Percentiles rank a stretch among this genome's conserved stretches.
Evolutionary conservation across 257 asterid species (phyloP).

Genomic region (Linaria vulgaris): DNA sequence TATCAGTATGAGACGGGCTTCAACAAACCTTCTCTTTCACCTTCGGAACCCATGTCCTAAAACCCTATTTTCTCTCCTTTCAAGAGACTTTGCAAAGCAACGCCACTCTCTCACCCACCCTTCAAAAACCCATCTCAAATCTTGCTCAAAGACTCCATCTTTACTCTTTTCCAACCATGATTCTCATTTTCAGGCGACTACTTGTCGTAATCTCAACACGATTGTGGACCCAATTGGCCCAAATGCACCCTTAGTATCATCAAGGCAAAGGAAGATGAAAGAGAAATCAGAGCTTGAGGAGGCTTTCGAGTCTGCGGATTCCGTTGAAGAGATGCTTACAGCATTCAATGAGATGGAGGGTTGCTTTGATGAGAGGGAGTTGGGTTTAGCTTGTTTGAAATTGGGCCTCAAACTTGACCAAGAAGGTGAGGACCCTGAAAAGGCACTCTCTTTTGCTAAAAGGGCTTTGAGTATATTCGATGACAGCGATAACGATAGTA

Average conservation of each 20-base stretch:
- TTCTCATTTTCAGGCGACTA: slow-evolving; percentile 18
- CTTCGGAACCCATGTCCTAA: slow-evolving; percentile 40
- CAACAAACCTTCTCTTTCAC: slow-evolving; percentile 41
- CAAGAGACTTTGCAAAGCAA: slow-evolving; percentile 29
- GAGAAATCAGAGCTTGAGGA: slow-evolving; percentile 72
- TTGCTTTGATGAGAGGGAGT: slow-evolving; percentile 62
- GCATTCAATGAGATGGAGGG: slow-evolving; percentile 70
- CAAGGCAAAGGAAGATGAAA: slow-evolving; percentile 67
- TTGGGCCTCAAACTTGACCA: slow-evolving; percentile 81
- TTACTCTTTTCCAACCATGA: slow-evolving; percentile 34
- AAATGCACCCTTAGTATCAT: slow-evolving; percentile 43
- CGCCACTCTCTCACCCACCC: slow-evolving; percentile 24
- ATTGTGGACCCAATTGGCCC: slow-evolving; percentile 39
- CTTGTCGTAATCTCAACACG: slow-evolving; percentile 43
- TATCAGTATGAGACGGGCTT: slow-evolving; percentile 66
- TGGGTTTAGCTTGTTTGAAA: slow-evolving; percentile 79
- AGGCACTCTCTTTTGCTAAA: slow-evolving; percentile 58
- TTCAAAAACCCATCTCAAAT: slow-evolving; percentile 36
- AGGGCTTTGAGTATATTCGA: slow-evolving; percentile 71
- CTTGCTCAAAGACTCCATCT: slow-evolving; percentile 35
- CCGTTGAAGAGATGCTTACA: slow-evolving; percentile 70
- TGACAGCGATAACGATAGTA: slow-evolving; percentile 33
- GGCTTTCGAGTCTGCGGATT: slow-evolving; percentile 78
- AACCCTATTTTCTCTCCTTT: slow-evolving; percentile 30
- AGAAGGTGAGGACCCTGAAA: slow-evolving; percentile 75